Evolutionary conservation across 2,329 filamentous ascomycete genomes (phyloP).

Genomic region (Cercospora berteroae): DNA sequence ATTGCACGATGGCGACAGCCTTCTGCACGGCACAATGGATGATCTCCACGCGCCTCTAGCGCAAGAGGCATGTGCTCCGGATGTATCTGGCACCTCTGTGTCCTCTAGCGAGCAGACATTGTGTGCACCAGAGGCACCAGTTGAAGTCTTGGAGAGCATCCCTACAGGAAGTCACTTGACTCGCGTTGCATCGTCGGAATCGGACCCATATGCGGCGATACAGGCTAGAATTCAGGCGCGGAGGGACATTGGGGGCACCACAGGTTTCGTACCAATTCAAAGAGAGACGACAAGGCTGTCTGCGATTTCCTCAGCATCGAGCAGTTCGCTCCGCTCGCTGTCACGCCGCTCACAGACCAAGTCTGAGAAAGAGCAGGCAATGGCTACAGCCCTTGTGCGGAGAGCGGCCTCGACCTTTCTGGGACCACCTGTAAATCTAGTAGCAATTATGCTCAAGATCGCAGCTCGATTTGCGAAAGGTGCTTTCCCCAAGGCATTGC

Average conservation of each 20-base stretch:
- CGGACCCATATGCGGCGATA: conserved; percentile 36
- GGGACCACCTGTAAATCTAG: conserved; percentile 74
- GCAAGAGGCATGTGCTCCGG: not conserved
- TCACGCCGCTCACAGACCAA: conserved; percentile 10
- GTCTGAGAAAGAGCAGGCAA: conserved; percentile 16
- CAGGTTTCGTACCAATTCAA: conserved; percentile 39
- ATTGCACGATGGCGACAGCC: not conserved
- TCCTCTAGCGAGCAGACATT: conserved; percentile 14
- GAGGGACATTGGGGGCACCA: conserved; percentile 34
- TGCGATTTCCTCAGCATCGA: conserved; percentile 38
- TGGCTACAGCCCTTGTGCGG: conserved; percentile 56
- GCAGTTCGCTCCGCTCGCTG: conserved; percentile 20
- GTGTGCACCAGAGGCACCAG: not conserved
- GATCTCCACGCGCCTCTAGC: not conserved
- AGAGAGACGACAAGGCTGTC: conserved; percentile 39
- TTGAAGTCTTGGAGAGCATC: not conserved
- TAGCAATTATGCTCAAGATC: conserved; percentile 76
- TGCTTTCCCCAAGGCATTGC: conserved; percentile 31
- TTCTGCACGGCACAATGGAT: conserved; percentile 1
- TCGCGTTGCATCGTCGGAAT: conserved; percentile 3
- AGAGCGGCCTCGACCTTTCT: conserved; percentile 76
- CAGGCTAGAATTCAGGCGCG: conserved; percentile 38
- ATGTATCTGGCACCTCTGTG: not conserved
- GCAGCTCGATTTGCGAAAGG: conserved; percentile 68
- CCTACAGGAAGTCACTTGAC: not conserved